Evolutionary conservation across 192 early-diverging fungal species (phyloP).

Genomic region (Coemansia sp.): DNA sequence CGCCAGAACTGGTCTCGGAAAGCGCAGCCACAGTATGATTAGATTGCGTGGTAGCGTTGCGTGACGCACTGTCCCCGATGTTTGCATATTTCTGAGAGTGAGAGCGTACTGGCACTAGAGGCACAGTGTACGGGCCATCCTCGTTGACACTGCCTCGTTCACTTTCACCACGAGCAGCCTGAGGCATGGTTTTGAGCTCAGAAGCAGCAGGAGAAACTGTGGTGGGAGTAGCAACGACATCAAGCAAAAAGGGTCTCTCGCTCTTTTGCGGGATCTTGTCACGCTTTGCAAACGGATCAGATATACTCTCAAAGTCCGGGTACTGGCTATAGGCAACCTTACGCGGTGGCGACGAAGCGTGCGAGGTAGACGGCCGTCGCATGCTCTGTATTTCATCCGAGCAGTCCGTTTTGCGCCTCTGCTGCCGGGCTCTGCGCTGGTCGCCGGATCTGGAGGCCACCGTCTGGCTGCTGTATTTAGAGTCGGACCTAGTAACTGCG

Average conservation of each 20-base stretch:
- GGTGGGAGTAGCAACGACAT: background rate
- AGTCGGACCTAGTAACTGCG: constrained; percentile 23
- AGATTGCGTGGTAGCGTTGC: constrained; percentile 5
- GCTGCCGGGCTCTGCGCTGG: constrained; percentile 19
- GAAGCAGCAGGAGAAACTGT: background rate
- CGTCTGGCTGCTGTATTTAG: constrained; percentile 21
- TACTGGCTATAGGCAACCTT: constrained; percentile 53
- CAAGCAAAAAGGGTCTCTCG: constrained; percentile 22
- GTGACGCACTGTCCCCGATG: constrained; percentile 1
- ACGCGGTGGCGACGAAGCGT: constrained; percentile 27
- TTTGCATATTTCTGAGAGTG: background rate
- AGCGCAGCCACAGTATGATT: constrained; percentile 12
- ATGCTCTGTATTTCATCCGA: constrained; percentile 20
- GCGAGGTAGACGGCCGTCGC: constrained; percentile 35
- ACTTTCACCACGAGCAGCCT: background rate
- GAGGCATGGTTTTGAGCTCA: background rate
- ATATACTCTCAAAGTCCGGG: constrained; percentile 53
- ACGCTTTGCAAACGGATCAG: constrained; percentile 57
- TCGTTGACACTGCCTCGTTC: background rate
- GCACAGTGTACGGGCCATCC: background rate
- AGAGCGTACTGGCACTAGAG: background rate
- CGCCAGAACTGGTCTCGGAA: background rate
- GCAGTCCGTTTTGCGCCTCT: constrained; percentile 45
- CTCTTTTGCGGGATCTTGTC: constrained; percentile 55
- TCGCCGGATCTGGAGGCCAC: constrained; percentile 18